A percentile compares a stretch with the other conserved stretches of the same genome.
Evolutionary conservation across 768 basidiomycete genomes (phyloP).

Genomic region (Lactarius pseudohatsudake): DNA sequence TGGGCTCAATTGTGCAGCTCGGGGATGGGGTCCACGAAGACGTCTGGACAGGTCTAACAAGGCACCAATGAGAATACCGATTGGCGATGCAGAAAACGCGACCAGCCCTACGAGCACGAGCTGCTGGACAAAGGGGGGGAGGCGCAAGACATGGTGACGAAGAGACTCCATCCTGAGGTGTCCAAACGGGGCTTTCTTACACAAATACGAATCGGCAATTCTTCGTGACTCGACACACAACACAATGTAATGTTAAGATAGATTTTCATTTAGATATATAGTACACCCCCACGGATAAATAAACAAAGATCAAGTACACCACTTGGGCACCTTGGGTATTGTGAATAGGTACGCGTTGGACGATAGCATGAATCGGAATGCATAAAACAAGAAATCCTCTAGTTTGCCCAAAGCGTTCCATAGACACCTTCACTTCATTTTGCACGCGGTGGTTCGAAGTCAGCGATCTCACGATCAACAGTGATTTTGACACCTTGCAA

Average conservation of each 20-base stretch:
- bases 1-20: neutral
- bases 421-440: constrained; percentile 2
- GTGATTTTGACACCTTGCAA: constrained; percentile 28
- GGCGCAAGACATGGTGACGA: neutral
- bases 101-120: constrained; percentile 7
- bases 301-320: constrained; percentile 1
- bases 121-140: neutral
- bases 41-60: constrained; percentile 12
- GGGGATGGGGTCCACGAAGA: constrained; percentile 18
- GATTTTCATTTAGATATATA: constrained; percentile 2
- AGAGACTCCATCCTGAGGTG: neutral
- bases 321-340: neutral
- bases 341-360: neutral
- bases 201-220: neutral
- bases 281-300: neutral
- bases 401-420: neutral
- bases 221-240: neutral
- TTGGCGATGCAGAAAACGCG: constrained; percentile 9
- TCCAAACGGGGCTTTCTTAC: neutral
- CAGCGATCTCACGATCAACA: constrained; percentile 27
- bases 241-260: neutral
- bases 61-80: constrained; percentile 7
- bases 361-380: neutral
- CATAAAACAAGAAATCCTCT: neutral
- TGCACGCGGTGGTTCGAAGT: constrained; percentile 21